These are phyloP conservation scores for Aspergillus cristatus DNA, from an alignment of 495 filamentous ascomycete genomes.

Conservation along the genomic window DNA sequence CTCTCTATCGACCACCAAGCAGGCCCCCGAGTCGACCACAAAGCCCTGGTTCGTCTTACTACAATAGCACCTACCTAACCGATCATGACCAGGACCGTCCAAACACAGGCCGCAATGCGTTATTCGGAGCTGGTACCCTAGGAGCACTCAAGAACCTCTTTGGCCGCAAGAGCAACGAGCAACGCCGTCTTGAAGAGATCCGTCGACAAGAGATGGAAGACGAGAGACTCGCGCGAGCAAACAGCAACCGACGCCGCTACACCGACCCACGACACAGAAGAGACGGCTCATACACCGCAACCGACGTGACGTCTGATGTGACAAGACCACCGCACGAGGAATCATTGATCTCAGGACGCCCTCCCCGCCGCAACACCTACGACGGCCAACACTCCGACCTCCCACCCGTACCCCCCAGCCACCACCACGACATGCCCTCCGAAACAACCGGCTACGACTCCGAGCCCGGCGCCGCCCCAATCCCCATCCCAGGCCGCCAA, in stretches of 20 bases:
- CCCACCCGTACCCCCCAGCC: conserved; percentile 35
- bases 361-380: conserved; percentile 28
- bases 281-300: conserved; percentile 35
- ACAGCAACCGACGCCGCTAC: conserved; percentile 39
- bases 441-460: conserved; percentile 40
- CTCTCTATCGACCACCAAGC: conserved; percentile 34
- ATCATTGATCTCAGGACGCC: conserved; percentile 20
- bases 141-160: conserved; percentile 57
- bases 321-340: conserved; percentile 26
- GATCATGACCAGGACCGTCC: conserved; percentile 28
- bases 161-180: conserved; percentile 50
- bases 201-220: conserved; percentile 49
- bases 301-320: conserved; percentile 38
- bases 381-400: conserved; percentile 26
- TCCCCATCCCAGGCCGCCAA: conserved; percentile 26
- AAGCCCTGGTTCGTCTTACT: conserved; percentile 36
- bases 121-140: conserved; percentile 59
- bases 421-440: conserved; percentile 43
- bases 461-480: conserved; percentile 37
- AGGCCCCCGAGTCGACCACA: conserved; percentile 31
- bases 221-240: conserved; percentile 45
- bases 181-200: conserved; percentile 54
- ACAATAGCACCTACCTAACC: conserved; percentile 34
- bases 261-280: conserved; percentile 49
- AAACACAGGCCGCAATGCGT: conserved; percentile 49